phyloP scores from a whole-genome alignment of 768 basidiomycete species.

The Paxillus rubicundulus region DNA sequence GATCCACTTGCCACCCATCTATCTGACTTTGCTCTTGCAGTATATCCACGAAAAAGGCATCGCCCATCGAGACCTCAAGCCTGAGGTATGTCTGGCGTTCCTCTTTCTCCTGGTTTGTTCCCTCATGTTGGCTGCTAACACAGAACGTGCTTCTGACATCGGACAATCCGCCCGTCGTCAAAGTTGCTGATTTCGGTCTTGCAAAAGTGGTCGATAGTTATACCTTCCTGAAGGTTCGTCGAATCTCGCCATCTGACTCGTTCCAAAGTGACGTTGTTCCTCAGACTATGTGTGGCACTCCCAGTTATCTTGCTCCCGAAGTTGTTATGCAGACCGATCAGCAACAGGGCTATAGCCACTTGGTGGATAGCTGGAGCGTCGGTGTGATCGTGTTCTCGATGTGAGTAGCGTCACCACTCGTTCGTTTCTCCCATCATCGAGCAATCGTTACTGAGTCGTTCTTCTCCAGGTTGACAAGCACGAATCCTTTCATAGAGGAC shows the following conservation, averaged over 20 bases:
- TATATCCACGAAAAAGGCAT: constrained; percentile 77
- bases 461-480: constrained; percentile 63
- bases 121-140: not conserved
- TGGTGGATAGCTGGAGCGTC: constrained; percentile 95
- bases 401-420: constrained; percentile 41
- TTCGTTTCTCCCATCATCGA: not conserved
- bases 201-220: constrained; percentile 85
- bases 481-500: constrained; percentile 80
- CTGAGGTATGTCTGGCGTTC: constrained; percentile 49
- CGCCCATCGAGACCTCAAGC: constrained; percentile 92
- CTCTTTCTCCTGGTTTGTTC: constrained; percentile 1
- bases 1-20: not conserved
- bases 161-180: constrained; percentile 66
- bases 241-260: not conserved
- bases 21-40: constrained; percentile 22
- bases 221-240: constrained; percentile 70
- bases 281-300: constrained; percentile 95
- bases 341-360: constrained; percentile 71
- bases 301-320: constrained; percentile 90
- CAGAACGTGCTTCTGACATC: constrained; percentile 84
- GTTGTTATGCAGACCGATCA: constrained; percentile 65
- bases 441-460: not conserved
- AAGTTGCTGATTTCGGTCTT: constrained; percentile 95
- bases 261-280: constrained; percentile 1
- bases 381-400: constrained; percentile 94